Evolutionary conservation across 2,329 filamentous ascomycete genomes (phyloP).

Genomic region (Penicillium sp.): DNA sequence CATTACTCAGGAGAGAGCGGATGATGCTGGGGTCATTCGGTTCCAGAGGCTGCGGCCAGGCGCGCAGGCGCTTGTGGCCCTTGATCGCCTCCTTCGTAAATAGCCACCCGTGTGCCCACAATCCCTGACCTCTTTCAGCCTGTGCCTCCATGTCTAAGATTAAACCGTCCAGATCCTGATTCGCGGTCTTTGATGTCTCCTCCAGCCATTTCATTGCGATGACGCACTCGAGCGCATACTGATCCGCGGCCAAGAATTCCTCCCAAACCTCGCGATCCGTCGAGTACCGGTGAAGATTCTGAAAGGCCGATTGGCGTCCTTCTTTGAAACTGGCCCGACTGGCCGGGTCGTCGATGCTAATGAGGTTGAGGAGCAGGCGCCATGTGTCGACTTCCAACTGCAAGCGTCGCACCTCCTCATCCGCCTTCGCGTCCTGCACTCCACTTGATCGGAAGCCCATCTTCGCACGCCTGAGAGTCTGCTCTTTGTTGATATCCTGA

Average conservation of each 20-base stretch:
- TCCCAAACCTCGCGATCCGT: conserved; percentile 62
- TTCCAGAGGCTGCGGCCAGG: conserved; percentile 62
- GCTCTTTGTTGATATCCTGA: conserved; percentile 42
- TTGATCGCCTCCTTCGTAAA: conserved; percentile 90
- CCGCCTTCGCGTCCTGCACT: conserved; percentile 23
- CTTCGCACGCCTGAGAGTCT: conserved; percentile 39
- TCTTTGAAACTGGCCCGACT: conserved; percentile 37
- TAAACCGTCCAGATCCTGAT: conserved; percentile 68
- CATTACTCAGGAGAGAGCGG: conserved; percentile 54
- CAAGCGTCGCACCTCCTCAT: conserved; percentile 53
- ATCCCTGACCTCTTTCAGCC: conserved; percentile 68
- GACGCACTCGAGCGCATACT: conserved; percentile 70
- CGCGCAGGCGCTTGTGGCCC: conserved; percentile 73
- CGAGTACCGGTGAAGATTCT: conserved; percentile 52
- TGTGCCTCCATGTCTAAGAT: conserved; percentile 70
- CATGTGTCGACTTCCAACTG: conserved; percentile 85
- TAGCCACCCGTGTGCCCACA: conserved; percentile 85
- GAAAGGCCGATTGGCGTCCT: conserved; percentile 39
- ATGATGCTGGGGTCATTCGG: conserved; percentile 56
- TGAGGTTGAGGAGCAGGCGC: conserved; percentile 72
- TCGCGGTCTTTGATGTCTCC: conserved; percentile 62
- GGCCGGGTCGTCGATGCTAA: conserved; percentile 63
- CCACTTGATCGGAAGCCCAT: conserved; percentile 27
- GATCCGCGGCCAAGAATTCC: conserved; percentile 69
- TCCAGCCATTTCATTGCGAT: conserved; percentile 84